phyloP scores from a whole-genome alignment of 495 filamentous ascomycete genomes.

The Talaromyces thailandensis region DNA sequence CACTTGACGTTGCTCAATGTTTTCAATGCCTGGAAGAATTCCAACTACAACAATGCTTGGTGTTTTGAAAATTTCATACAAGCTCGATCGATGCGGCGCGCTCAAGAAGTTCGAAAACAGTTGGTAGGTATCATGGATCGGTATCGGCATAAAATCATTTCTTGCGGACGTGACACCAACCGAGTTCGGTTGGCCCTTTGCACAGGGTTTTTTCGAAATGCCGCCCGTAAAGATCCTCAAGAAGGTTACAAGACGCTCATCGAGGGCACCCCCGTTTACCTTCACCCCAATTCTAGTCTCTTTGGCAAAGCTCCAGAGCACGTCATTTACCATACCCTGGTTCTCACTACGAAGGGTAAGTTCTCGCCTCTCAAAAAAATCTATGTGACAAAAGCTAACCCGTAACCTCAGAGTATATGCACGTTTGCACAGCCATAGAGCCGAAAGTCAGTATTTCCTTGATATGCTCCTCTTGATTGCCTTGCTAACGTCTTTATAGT shows the following conservation, averaged over 20 bases:
- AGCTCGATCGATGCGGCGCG: constrained; percentile 73
- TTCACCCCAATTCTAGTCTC: constrained; percentile 79
- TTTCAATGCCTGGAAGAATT: constrained; percentile 88
- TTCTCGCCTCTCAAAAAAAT: too few species aligned
- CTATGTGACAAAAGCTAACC: too few species aligned
- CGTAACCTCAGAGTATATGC: constrained; percentile 99
- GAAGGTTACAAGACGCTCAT: constrained; percentile 96
- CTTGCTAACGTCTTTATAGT: constrained; percentile 14
- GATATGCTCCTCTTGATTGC: not conserved
- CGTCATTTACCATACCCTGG: constrained; percentile 83
- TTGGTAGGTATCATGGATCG: constrained; percentile 87
- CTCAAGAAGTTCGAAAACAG: constrained; percentile 87
- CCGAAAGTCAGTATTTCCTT: constrained; percentile 50
- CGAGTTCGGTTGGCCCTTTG: constrained; percentile 89
- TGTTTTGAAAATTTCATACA: constrained; percentile 98
- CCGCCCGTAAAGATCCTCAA: constrained; percentile 88
- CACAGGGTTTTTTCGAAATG: constrained; percentile 90
- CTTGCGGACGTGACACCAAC: constrained; percentile 77
- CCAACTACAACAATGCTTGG: constrained; percentile 77
- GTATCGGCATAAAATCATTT: constrained; percentile 70
- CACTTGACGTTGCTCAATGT: constrained; percentile 93
- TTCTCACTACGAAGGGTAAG: constrained; percentile 87
- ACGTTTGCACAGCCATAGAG: constrained; percentile 83
- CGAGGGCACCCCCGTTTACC: constrained; percentile 88
- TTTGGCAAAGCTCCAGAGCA: constrained; percentile 95